phyloP scores from a whole-genome alignment of 208 protist genomes.

The Leishmania martiniquensis region DNA sequence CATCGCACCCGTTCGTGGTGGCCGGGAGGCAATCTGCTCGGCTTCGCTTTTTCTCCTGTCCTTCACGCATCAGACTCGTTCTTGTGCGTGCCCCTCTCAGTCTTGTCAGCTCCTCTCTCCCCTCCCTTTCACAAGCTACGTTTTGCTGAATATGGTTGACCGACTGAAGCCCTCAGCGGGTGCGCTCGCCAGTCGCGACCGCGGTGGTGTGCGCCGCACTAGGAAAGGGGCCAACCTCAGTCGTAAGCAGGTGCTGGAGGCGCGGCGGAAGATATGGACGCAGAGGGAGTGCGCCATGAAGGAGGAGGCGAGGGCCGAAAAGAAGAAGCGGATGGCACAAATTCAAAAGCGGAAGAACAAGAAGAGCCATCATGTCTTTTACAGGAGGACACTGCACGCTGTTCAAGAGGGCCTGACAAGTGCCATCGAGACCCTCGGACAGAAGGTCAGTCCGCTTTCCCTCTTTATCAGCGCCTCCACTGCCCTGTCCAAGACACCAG shows the following conservation, averaged over 20 bases:
- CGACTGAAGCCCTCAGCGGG: background rate
- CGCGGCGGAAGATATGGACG: conserved; percentile 52
- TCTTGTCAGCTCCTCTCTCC: background rate
- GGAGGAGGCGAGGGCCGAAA: conserved; percentile 44
- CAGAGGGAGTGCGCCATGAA: conserved; percentile 59
- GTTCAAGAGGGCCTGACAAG: conserved; percentile 79
- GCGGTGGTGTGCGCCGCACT: conserved; percentile 26
- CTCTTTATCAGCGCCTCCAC: conserved; percentile 85
- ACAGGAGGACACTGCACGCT: conserved; percentile 51
- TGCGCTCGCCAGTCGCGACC: background rate
- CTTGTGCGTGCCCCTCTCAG: background rate
- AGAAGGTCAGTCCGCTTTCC: conserved; percentile 71
- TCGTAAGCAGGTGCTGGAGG: conserved; percentile 74
- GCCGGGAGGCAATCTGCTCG: background rate
- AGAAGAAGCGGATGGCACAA: conserved; percentile 45
- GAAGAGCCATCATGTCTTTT: conserved; percentile 76
- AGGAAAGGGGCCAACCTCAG: conserved; percentile 71
- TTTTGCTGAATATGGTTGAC: background rate
- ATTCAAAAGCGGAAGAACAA: conserved; percentile 75
- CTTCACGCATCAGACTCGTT: background rate
- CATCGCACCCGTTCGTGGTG: background rate
- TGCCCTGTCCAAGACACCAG: conserved; percentile 53
- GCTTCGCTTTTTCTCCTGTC: background rate
- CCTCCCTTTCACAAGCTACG: background rate
- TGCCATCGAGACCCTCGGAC: conserved; percentile 64